Conservation (phyloP, 1,284 basidiomycete genomes). For the Pseudozyma sp. region DNA sequence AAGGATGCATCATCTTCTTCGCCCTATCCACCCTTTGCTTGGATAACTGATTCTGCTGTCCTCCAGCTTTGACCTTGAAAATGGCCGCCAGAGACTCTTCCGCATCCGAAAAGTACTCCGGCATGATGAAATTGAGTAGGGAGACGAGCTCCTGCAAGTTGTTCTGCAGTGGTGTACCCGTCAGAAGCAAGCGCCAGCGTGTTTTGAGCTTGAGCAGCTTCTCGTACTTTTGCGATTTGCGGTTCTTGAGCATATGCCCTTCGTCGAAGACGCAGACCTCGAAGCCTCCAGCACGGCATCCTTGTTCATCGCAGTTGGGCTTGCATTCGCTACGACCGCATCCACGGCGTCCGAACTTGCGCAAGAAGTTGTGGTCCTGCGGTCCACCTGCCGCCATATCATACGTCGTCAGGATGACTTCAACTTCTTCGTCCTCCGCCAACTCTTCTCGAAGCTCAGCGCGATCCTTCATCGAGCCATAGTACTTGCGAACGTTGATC, state of each 20-base stretch:
- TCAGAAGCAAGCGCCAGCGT: constrained; percentile 90
- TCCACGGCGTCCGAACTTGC: constrained; percentile 70
- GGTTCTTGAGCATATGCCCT: constrained; percentile 96
- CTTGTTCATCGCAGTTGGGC: constrained; percentile 32
- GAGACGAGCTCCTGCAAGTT: constrained; percentile 88
- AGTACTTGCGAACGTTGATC: constrained; percentile 90
- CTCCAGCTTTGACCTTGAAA: constrained; percentile 93
- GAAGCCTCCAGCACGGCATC: constrained; percentile 77
- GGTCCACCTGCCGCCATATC: constrained; percentile 85
- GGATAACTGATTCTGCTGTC: constrained; percentile 85
- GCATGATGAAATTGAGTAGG: constrained; percentile 96
- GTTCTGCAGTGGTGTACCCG: constrained; percentile 90
- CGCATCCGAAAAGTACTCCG: constrained; percentile 83
- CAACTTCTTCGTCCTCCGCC: constrained; percentile 77
- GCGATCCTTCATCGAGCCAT: constrained; percentile 91
- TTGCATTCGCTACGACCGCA: constrained; percentile 43
- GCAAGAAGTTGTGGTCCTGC: constrained; percentile 89
- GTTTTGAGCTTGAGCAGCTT: constrained; percentile 86
- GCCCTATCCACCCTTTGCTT: constrained; percentile 91
- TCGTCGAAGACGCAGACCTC: constrained; percentile 88
- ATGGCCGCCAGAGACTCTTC: constrained; percentile 86
- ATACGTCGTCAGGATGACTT: constrained; percentile 96
- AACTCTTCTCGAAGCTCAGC: constrained; percentile 78
- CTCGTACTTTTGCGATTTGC: constrained; percentile 92
- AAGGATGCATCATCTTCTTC: constrained; percentile 99